Evolutionary conservation across 2,329 filamentous ascomycete species (phyloP).

Genomic region (Chrysoporthe deuterocubensis): DNA sequence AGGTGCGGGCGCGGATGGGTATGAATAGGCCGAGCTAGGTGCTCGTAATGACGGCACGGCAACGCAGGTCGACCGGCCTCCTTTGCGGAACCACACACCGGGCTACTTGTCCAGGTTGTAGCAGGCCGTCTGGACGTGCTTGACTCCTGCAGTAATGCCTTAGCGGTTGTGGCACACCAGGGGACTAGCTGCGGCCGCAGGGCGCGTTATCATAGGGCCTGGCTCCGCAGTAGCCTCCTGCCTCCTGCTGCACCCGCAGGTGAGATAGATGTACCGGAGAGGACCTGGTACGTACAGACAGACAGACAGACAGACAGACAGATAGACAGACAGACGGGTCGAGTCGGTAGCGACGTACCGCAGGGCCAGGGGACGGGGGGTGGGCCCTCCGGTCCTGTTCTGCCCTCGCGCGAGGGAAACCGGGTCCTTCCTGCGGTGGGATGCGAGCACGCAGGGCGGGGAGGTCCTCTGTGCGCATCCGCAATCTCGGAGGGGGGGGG

Average conservation of each 20-base stretch:
- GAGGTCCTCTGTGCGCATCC: conserved; percentile 26
- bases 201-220: conserved; percentile 32
- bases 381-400: conserved; percentile 10
- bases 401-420: conserved; percentile 19
- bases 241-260: conserved; percentile 24
- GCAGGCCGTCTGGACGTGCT: conserved; percentile 26
- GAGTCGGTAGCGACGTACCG: conserved; percentile 27
- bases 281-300: conserved; percentile 6
- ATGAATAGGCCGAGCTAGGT: conserved; percentile 24
- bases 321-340: background rate
- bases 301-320: too few species aligned
- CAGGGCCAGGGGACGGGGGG: conserved; percentile 14
- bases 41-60: conserved; percentile 38
- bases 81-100: conserved; percentile 30
- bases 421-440: conserved; percentile 15
- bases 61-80: conserved; percentile 36
- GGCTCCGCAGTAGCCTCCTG: conserved; percentile 21
- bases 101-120: conserved; percentile 26
- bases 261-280: conserved; percentile 12
- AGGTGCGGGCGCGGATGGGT: conserved; percentile 19
- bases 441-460: conserved; percentile 29
- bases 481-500: conserved; percentile 12
- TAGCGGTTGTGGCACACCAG: conserved; percentile 35
- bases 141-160: conserved; percentile 36
- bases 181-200: conserved; percentile 35